These are phyloP conservation scores for Botrytis elliptica DNA, from an alignment of 2,329 filamentous ascomycete species.

Conservation along the genomic window DNA sequence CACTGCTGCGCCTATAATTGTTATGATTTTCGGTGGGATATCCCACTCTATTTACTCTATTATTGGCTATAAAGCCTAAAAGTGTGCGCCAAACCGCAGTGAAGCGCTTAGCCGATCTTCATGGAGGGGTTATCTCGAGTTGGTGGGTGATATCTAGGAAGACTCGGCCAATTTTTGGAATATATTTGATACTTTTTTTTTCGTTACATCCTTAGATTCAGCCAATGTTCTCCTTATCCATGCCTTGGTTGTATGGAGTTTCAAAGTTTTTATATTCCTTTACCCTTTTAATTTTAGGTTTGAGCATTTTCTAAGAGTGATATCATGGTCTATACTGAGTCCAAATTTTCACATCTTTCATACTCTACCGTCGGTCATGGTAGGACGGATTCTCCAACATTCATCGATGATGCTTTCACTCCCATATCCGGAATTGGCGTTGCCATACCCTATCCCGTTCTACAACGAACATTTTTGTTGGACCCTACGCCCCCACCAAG, in stretches of 20 bases:
- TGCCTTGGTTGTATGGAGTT: conserved; percentile 4
- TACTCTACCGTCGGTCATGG: conserved; percentile 8
- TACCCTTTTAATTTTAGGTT: background rate
- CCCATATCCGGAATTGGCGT: conserved; percentile 5
- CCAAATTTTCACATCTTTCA: background rate
- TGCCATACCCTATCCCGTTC: conserved; percentile 5
- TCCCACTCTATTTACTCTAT: conserved; percentile 12
- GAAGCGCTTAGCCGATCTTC: conserved; percentile 14
- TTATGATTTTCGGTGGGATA: background rate
- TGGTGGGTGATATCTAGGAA: conserved; percentile 12
- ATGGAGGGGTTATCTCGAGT: conserved; percentile 4
- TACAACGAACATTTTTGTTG: conserved; percentile 13
- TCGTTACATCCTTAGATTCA: background rate
- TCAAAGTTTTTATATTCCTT: background rate
- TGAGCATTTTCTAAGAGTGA: background rate
- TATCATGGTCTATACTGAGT: conserved; percentile 17
- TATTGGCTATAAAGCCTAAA: conserved; percentile 7
- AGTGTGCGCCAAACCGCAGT: conserved; percentile 6
- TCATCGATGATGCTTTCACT: conserved; percentile 5
- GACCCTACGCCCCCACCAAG: conserved; percentile 16
- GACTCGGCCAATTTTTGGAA: conserved; percentile 1
- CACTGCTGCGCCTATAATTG: conserved; percentile 4
- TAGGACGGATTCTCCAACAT: conserved; percentile 15
- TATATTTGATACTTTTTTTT: background rate
- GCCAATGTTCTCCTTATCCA: background rate